A percentile compares a stretch with the other conserved stretches of the same genome.
Conservation (phyloP, 1,284 basidiomycete genomes). For the Ganoderma meredithae region DNA sequence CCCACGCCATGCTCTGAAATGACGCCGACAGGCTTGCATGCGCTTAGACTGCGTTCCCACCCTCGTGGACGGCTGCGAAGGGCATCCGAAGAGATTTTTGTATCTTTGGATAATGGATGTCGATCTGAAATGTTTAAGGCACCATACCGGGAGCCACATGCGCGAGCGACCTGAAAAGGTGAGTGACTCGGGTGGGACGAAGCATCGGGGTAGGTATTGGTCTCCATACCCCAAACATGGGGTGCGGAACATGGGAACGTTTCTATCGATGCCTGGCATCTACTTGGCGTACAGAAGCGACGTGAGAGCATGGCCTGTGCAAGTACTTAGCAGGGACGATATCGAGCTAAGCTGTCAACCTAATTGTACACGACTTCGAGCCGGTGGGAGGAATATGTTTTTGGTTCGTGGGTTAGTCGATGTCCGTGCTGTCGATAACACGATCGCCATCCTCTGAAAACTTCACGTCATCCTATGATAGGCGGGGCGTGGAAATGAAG, state of each 20-base stretch:
- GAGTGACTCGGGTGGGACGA: not conserved
- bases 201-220: not conserved
- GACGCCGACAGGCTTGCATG: not conserved
- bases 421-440: conserved; percentile 71
- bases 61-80: not conserved
- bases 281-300: not conserved
- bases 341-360: not conserved
- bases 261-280: not conserved
- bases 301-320: not conserved
- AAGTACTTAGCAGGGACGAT: not conserved
- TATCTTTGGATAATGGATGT: not conserved
- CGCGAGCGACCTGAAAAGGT: not conserved
- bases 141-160: not conserved
- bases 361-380: not conserved
- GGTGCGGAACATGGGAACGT: not conserved
- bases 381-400: not conserved
- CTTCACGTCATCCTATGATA: conserved; percentile 73
- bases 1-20: not conserved
- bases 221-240: not conserved
- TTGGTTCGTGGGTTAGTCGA: conserved; percentile 40
- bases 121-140: not conserved
- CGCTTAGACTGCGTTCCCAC: not conserved
- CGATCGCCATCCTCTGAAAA: conserved; percentile 82
- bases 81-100: not conserved
- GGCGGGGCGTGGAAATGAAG: conserved; percentile 38